Evolutionary conservation across 2,329 filamentous ascomycete species (phyloP).

Genomic region (Penicillium expansum): DNA sequence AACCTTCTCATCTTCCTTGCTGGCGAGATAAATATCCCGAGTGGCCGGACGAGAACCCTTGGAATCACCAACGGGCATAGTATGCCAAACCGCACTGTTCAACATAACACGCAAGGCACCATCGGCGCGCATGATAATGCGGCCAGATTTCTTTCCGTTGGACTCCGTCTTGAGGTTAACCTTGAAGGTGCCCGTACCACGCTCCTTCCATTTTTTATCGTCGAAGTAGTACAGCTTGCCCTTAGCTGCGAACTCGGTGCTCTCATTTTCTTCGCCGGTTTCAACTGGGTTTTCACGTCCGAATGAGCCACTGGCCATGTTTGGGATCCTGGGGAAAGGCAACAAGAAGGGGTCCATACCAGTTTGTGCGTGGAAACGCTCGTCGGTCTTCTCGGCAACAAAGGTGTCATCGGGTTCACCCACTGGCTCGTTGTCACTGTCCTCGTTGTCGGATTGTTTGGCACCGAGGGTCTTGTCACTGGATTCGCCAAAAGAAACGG

Average conservation of each 20-base stretch:
- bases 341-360: slow-evolving; percentile 52
- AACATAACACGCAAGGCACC: slow-evolving; percentile 82
- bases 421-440: slow-evolving; percentile 48
- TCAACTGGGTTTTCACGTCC: slow-evolving; percentile 56
- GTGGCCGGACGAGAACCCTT: slow-evolving; percentile 62
- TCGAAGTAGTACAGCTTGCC: slow-evolving; percentile 83
- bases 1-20: slow-evolving; percentile 53
- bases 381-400: slow-evolving; percentile 48
- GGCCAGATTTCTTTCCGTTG: slow-evolving; percentile 59
- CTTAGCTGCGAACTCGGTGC: slow-evolving; percentile 69
- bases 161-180: slow-evolving; percentile 66
- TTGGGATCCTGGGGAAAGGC: background rate
- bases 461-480: slow-evolving; percentile 69
- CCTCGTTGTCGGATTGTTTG: slow-evolving; percentile 54
- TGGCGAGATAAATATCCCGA: slow-evolving; percentile 60
- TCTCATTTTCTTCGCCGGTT: slow-evolving; percentile 83
- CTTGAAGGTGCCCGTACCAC: slow-evolving; percentile 78
- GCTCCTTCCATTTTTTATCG: slow-evolving; percentile 79
- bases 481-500: slow-evolving; percentile 41
- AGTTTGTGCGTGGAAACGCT: slow-evolving; percentile 57
- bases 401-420: slow-evolving; percentile 50
- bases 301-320: slow-evolving; percentile 26
- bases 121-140: slow-evolving; percentile 87
- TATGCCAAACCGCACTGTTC: slow-evolving; percentile 76
- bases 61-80: slow-evolving; percentile 71